Percentiles rank a stretch among this genome's conserved stretches.
Conservation (phyloP, 225 moss, liverwort and hornwort genomes). For the Climacium dendroides region DNA sequence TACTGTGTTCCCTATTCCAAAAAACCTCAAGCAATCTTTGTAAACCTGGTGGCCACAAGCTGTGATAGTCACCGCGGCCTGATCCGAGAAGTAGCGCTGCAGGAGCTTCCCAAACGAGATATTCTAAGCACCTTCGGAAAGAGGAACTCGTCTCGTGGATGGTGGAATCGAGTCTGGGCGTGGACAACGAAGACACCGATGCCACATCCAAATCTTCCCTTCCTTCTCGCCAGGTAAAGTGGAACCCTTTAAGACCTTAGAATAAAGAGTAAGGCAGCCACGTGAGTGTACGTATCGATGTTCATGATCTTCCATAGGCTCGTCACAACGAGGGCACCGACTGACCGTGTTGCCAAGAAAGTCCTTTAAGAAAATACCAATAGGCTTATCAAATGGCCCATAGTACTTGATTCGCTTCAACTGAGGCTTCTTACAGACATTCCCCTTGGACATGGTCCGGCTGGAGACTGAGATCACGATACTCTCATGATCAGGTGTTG, state of each 20-base stretch:
- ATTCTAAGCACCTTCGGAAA: slow-evolving; percentile 77
- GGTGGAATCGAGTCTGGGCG: slow-evolving; percentile 45
- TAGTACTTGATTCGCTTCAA: slow-evolving; percentile 75
- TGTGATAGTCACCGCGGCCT: slow-evolving; percentile 52
- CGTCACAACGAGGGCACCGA: slow-evolving; percentile 58
- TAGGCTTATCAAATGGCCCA: slow-evolving; percentile 46
- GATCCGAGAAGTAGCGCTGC: slow-evolving; percentile 77
- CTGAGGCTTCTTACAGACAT: slow-evolving; percentile 49
- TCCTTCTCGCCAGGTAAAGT: slow-evolving; percentile 59
- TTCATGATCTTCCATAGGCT: slow-evolving; percentile 62
- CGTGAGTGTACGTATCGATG: slow-evolving; percentile 62
- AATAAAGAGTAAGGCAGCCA: slow-evolving; percentile 82
- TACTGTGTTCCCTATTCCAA: slow-evolving; percentile 71
- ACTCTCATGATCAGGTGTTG: slow-evolving; percentile 57
- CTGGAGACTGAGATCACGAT: slow-evolving; percentile 65
- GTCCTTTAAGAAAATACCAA: slow-evolving; percentile 70
- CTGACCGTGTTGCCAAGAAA: slow-evolving; percentile 43
- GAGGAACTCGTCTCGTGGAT: slow-evolving; percentile 47
- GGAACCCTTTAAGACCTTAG: slow-evolving; percentile 24
- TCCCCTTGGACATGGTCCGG: slow-evolving; percentile 61
- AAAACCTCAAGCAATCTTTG: slow-evolving; percentile 81
- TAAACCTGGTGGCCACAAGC: slow-evolving; percentile 80
- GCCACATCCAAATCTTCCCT: slow-evolving; percentile 99
- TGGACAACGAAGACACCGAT: slow-evolving; percentile 83
- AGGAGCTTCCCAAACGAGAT: slow-evolving; percentile 94